Conservation (phyloP, 1,139 yeast genomes). For the Hyphopichia khmerensis region DNA sequence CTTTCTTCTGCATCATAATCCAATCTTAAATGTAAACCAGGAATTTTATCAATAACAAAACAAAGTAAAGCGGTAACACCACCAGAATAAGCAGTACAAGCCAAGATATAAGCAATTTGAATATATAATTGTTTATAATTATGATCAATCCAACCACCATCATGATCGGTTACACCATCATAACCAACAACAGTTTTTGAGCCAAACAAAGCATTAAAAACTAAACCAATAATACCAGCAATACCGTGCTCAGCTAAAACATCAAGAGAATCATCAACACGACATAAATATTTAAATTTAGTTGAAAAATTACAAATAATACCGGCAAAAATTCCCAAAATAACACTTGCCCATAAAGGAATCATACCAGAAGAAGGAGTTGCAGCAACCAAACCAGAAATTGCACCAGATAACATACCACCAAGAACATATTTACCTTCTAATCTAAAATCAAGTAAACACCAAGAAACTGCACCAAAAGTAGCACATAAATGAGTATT, state of each 20-base stretch:
- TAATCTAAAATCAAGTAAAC: slow-evolving; percentile 80
- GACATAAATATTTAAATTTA: slow-evolving; percentile 74
- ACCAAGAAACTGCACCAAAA: slow-evolving; percentile 92
- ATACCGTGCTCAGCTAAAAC: slow-evolving; percentile 97
- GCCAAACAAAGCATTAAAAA: slow-evolving; percentile 87
- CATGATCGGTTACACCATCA: slow-evolving; percentile 78
- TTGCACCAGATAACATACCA: slow-evolving; percentile 91
- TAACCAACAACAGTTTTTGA: slow-evolving; percentile 86
- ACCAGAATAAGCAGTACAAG: slow-evolving; percentile 72
- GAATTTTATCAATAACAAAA: slow-evolving; percentile 70
- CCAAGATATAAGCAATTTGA: slow-evolving; percentile 80
- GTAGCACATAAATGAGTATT: slow-evolving; percentile 89
- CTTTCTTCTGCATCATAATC: slow-evolving; percentile 81
- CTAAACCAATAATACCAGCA: slow-evolving; percentile 86
- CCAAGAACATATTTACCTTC: slow-evolving; percentile 94
- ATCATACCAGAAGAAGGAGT: slow-evolving; percentile 92
- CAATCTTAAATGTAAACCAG: slow-evolving; percentile 79
- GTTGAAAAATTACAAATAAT: slow-evolving; percentile 87
- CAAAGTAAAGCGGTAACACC: slow-evolving; percentile 80
- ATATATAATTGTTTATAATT: slow-evolving; percentile 90
- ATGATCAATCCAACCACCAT: slow-evolving; percentile 90
- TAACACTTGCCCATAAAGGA: slow-evolving; percentile 87
- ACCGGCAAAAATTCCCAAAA: slow-evolving; percentile 81
- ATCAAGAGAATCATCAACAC: slow-evolving; percentile 92
- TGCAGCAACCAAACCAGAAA: slow-evolving; percentile 94